These are phyloP conservation scores for Lactarius vividus DNA, from an alignment of 768 basidiomycete species.

Conservation along the genomic window DNA sequence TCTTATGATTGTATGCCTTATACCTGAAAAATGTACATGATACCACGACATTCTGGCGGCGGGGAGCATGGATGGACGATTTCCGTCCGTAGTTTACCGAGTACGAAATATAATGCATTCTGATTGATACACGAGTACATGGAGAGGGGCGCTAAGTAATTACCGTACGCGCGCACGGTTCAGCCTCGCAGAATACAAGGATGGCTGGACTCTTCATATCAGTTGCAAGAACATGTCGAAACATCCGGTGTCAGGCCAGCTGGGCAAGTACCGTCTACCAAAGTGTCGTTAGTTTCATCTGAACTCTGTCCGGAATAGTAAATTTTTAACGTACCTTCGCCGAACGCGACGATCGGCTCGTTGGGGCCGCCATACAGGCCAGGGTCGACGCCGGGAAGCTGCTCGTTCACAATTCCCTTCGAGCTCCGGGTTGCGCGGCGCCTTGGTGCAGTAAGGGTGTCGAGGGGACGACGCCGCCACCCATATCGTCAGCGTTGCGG, in stretches of 20 bases:
- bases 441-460: conserved; percentile 56
- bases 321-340: conserved; percentile 36
- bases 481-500: conserved; percentile 43
- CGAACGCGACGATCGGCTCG: conserved; percentile 46
- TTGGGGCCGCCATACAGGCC: conserved; percentile 52
- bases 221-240: conserved; percentile 40
- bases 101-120: conserved; percentile 1
- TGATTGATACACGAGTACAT: background rate
- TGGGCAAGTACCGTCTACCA: conserved; percentile 46
- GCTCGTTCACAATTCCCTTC: conserved; percentile 51
- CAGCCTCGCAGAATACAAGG: background rate
- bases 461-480: conserved; percentile 41
- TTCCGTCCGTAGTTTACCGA: conserved; percentile 16
- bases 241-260: conserved; percentile 43
- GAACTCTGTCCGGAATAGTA: background rate
- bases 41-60: background rate
- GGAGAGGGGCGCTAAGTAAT: too few relatives aligned
- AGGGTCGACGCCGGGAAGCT: conserved; percentile 51
- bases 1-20: conserved; percentile 18
- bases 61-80: conserved; percentile 10
- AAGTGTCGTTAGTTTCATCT: background rate
- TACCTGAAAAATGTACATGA: conserved; percentile 23
- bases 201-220: conserved; percentile 4
- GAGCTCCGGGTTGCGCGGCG: conserved; percentile 49
- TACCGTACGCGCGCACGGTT: background rate